phyloP scores from a whole-genome alignment of 2,329 filamentous ascomycete genomes.

The Ophiostoma sp. region DNA sequence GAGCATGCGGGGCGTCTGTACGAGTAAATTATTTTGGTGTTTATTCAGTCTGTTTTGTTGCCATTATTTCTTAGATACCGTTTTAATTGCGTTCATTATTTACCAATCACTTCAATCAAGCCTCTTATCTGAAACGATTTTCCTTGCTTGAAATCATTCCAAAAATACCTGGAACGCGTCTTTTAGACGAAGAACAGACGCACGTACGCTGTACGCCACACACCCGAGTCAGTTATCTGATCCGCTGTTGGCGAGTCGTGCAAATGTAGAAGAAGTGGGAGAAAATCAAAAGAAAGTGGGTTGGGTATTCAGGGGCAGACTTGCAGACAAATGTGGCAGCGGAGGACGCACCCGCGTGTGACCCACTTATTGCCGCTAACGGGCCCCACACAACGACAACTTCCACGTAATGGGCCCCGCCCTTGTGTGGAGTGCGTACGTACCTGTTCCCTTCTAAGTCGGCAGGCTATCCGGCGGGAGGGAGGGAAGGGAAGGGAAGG shows the following conservation, averaged over 20 bases:
- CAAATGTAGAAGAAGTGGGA: not conserved
- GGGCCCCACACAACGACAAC: not conserved
- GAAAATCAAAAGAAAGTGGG: not conserved
- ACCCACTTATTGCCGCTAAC: not conserved
- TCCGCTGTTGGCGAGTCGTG: not conserved
- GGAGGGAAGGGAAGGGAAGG: not conserved
- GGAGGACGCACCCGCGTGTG: not conserved
- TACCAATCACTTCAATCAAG: not conserved
- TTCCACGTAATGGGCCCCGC: conserved; percentile 14
- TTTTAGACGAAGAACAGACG: not conserved
- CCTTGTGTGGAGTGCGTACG: not conserved
- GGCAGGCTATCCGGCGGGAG: not conserved
- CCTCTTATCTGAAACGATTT: not conserved
- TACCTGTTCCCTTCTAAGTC: not conserved
- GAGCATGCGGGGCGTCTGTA: not conserved
- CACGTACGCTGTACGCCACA: not conserved
- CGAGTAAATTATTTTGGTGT: not conserved
- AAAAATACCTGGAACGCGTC: not conserved
- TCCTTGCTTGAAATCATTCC: not conserved
- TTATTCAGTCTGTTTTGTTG: not conserved
- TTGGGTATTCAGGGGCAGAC: not conserved
- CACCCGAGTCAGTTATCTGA: not conserved
- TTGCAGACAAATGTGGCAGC: not conserved
- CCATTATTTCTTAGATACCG: not conserved
- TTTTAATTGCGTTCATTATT: not conserved